These are phyloP conservation scores for Candida glaebosa DNA, from an alignment of 805 yeast species.

Conservation along the genomic window DNA sequence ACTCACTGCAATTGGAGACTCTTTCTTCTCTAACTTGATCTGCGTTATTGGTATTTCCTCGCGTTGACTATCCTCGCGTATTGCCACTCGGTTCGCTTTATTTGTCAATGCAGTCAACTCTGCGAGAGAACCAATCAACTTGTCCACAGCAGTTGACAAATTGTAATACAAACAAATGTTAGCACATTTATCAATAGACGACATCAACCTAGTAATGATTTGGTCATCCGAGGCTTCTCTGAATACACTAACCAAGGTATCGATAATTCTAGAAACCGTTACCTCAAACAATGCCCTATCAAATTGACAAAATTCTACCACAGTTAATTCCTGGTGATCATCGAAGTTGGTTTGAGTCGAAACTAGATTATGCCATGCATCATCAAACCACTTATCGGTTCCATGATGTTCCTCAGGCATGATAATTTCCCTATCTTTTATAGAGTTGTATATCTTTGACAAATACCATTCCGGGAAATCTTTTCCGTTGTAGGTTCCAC, in stretches of 20 bases:
- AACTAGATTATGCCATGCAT: conserved; percentile 71
- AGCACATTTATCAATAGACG: conserved; percentile 84
- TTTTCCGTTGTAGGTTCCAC: conserved; percentile 71
- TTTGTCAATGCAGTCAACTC: conserved; percentile 65
- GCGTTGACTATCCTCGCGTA: conserved; percentile 26
- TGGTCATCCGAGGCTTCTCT: conserved; percentile 89
- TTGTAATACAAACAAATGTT: conserved; percentile 66
- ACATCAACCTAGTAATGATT: conserved; percentile 79
- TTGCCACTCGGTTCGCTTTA: conserved; percentile 20
- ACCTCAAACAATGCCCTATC: conserved; percentile 70
- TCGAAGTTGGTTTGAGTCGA: conserved; percentile 42
- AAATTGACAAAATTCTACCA: conserved; percentile 43
- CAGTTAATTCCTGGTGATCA: conserved; percentile 9
- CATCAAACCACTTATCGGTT: conserved; percentile 89
- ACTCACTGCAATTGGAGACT: conserved; percentile 67
- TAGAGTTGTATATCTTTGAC: conserved; percentile 74
- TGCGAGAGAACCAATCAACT: conserved; percentile 61
- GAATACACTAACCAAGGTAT: conserved; percentile 73
- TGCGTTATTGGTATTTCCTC: conserved; percentile 46
- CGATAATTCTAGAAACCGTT: conserved; percentile 60
- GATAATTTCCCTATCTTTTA: conserved; percentile 82
- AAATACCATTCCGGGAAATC: conserved; percentile 88
- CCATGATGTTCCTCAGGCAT: conserved; percentile 98
- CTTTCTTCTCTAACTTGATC: conserved; percentile 48
- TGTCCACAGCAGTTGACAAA: conserved; percentile 56